These are phyloP conservation scores for Flaveria linearis DNA, from an alignment of 129 eudicot genomes.

Conservation along the genomic window DNA sequence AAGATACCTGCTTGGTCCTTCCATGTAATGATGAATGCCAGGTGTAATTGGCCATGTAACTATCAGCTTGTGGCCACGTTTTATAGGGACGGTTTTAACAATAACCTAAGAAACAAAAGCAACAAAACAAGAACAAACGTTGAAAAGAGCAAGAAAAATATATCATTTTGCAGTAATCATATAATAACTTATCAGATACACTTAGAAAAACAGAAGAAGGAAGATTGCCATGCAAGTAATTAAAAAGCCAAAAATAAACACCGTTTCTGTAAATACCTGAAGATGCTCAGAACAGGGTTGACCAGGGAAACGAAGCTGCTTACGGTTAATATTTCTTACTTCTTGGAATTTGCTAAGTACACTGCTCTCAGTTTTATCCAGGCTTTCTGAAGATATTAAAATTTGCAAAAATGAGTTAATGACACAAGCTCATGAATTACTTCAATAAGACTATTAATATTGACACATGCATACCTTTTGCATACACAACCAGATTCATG, in stretches of 20 bases:
- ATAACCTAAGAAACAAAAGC: constrained; percentile 54
- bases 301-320: constrained; percentile 64
- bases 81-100: constrained; percentile 88
- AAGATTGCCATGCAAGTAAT: constrained; percentile 14
- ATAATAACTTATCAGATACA: neutral
- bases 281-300: constrained; percentile 94
- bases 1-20: constrained; percentile 90
- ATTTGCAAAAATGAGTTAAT: constrained; percentile 5
- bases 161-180: neutral
- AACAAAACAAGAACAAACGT: constrained; percentile 26
- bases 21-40: constrained; percentile 76
- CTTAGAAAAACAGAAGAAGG: neutral
- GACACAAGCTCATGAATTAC: constrained; percentile 1
- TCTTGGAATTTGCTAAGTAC: constrained; percentile 71
- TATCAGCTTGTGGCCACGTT: constrained; percentile 79
- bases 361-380: constrained; percentile 67
- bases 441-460: neutral
- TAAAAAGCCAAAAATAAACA: constrained; percentile 4
- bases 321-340: constrained; percentile 58
- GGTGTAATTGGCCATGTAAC: constrained; percentile 87
- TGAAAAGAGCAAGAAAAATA: neutral
- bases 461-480: constrained; percentile 56
- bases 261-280: constrained; percentile 54
- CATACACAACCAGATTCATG: constrained; percentile 85
- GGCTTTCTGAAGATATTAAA: constrained; percentile 52